Base-by-base conservation (phyloP, 495 filamentous ascomycete genomes). In the Penicillium steckii region DNA sequence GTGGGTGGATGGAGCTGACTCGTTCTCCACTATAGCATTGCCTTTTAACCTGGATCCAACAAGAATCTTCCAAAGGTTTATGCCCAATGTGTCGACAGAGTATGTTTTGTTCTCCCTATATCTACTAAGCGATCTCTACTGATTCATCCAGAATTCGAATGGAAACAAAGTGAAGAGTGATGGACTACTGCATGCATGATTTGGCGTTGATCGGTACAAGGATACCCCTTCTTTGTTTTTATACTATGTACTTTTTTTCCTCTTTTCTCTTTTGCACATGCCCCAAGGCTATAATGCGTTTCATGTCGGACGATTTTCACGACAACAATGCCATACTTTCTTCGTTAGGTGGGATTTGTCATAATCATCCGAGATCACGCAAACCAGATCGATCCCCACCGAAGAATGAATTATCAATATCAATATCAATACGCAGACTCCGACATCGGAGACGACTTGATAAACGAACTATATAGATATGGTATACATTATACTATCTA, bases 21-120 rank as follows among this genome's bases (percentile, higher is more conserved):
- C 18, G 7, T 17, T 37, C 33, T 18, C 41, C 19, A 32, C 15
- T 25, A 52, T 59, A 96, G 92, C 94, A 99, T 70, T 99, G 94
- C 63, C 89, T 97, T 49, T 80, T 88, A 66, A 90, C 91, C 40
- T 99, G 94, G 94, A 89, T 99, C 52, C 85, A 94, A 59, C 91
- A 95, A 62, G 94, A 97, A 47, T 85, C 88, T 13, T 90, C 91
- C 8, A 93, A 95, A 62, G 94, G 91, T 13, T 83, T 95, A 40
- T 99, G 94, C 69, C 94, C 94, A 13, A 97, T 99, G 95, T 99
- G 94, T 64, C 81, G 94, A 45, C 94, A 97, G 69, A 92, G 90
- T 94, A 80, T 70, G 86, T 55, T 21, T 66, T 61, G 29, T 44
- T 26, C 50, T 19, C 15, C 29, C 15, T 23, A 18, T 23, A 8